Evolutionary conservation across 345 rosid species (phyloP).

Genomic region (Murraya koenigii): DNA sequence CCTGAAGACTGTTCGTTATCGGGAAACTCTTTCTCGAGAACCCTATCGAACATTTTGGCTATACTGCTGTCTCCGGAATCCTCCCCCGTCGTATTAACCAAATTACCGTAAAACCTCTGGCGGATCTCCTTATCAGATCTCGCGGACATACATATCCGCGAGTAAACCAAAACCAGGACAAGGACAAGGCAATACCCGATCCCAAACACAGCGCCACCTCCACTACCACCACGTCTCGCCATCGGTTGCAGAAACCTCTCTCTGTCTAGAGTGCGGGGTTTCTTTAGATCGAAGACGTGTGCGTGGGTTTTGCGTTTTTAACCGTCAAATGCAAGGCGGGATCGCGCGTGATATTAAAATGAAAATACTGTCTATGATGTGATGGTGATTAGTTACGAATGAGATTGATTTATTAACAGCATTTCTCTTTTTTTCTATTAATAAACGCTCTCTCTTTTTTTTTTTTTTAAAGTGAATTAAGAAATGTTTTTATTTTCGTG

Average conservation of each 20-base stretch:
- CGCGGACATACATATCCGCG: slow-evolving; percentile 26
- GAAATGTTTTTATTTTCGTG: background rate
- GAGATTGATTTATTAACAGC: background rate
- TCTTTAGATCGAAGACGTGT: background rate
- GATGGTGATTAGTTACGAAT: background rate
- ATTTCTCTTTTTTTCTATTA: background rate
- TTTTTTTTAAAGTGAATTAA: background rate
- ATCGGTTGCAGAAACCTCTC: slow-evolving; percentile 13
- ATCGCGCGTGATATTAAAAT: background rate
- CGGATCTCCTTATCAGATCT: slow-evolving; percentile 93
- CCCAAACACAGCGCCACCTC: slow-evolving; percentile 22
- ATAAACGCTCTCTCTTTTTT: no score
- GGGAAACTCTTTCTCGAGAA: slow-evolving; percentile 90
- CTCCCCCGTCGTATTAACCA: slow-evolving; percentile 68
- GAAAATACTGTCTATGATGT: background rate
- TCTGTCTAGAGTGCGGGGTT: background rate
- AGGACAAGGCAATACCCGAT: slow-evolving; percentile 34
- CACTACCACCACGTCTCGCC: slow-evolving; percentile 24
- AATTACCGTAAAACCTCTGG: slow-evolving; percentile 84
- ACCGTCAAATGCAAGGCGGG: background rate
- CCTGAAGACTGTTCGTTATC: slow-evolving; percentile 94
- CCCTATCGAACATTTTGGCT: slow-evolving; percentile 92
- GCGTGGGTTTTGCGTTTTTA: background rate
- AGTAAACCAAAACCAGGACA: slow-evolving; percentile 30
- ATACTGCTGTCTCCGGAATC: slow-evolving; percentile 70